Evolutionary conservation across 768 basidiomycete species (phyloP).

Genomic region (Aureoboletus auriporus): DNA sequence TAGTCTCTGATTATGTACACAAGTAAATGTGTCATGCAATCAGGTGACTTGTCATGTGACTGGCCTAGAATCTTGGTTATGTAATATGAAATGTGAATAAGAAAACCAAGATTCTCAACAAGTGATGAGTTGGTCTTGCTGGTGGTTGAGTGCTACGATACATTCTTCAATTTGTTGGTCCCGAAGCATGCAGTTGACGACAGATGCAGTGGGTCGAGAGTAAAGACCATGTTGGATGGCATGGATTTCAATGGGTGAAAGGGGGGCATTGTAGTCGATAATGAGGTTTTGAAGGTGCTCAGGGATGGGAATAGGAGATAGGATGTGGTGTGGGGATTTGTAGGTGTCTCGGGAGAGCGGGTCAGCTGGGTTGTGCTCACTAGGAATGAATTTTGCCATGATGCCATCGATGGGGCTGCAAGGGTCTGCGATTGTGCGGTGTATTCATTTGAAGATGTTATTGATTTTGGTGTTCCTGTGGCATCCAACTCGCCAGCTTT

Average conservation of each 20-base stretch:
- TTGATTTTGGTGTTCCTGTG: conserved; percentile 11
- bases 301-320: conserved; percentile 2
- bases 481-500: conserved; percentile 3
- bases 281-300: neutral
- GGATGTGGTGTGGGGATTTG: neutral
- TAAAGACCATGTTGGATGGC: neutral
- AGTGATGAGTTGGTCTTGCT: no score
- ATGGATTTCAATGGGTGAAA: neutral
- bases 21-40: no score
- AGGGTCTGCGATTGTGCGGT: neutral
- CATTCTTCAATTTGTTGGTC: no score
- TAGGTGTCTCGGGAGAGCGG: conserved; percentile 12
- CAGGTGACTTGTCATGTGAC: no score
- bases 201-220: neutral
- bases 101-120: no score
- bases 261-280: neutral
- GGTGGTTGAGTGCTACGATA: no score
- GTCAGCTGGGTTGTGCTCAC: conserved; percentile 13
- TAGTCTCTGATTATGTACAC: no score
- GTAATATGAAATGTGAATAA: no score
- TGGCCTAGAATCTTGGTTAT: no score
- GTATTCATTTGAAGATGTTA: conserved; percentile 11
- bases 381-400: neutral
- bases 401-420: neutral
- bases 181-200: neutral